Evolutionary conservation across 768 basidiomycete genomes (phyloP), one percentile per base, ranked within the genome.

Genomic region (Leccinum ochraceum): DNA sequence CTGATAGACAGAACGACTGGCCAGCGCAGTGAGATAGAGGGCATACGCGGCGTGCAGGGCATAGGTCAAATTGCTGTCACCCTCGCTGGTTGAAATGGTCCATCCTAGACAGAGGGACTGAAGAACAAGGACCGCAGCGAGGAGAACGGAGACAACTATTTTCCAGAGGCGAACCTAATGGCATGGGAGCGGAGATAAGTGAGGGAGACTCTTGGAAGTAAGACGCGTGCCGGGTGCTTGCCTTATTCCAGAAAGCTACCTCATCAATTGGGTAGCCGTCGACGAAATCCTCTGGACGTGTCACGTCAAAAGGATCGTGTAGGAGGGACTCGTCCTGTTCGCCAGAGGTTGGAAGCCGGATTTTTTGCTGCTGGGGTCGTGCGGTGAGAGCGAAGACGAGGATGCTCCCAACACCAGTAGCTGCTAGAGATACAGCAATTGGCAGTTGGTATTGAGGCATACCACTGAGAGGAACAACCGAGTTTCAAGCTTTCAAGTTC

Each of bases 211-310:
- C 34, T 36, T 36, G 4, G 13, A n/a, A 4, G 13, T 24, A 54
- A 44, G 14, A 24, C 59, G 30, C 37, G 9, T 30, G 1, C 1
- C 1, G 8, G 4, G 32, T 51, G 74, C 81, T 50, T 64, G 83
- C 86, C 72, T 77, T 75, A n/a, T 67, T 64, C 86, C 86, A 87
- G 71, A 92, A 92, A 3, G 59, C 73, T 4, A 77, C 78, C 55
- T 82, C 86, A 24, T 89, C 74, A 44, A 90, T 77, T 8, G 90
- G 86, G 56, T 81, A 81, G 4, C 89, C 89, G 62, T 90, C 86
- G 13, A 86, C 60, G 37, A 83, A 64, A 65, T 94, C 92, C 69
- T 88, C 87, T 9, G 86, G 83, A n/a, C 70, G 84, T 20, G 85
- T 82, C n/a, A 94, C 86, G 69, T 86, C 83, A 68, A 89, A 90